Base-by-base conservation (phyloP, 345 rosid species). In the Rhodamnia rubescens region DNA sequence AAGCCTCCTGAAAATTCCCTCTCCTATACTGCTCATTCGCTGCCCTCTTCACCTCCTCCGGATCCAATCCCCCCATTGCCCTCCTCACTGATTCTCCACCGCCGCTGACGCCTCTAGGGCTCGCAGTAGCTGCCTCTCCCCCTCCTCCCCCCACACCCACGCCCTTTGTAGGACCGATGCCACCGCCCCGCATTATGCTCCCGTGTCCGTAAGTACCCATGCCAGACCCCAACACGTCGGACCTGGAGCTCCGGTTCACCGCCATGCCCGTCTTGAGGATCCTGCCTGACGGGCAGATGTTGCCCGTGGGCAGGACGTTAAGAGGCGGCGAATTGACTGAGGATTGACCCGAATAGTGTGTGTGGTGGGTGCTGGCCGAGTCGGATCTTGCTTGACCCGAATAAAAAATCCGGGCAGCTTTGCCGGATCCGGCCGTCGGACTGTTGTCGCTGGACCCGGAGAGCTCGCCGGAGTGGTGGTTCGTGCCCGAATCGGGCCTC, bases 171-270 rank as follows among this genome's bases (percentile, higher is more conserved):
- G 82, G 84, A 26, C 80, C 80, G 13, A 69, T 22, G 36, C 57
- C 87, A 4, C 93, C 94, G 16, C 96, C 96, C 56, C 94, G 94
- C 90, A 98, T 90, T 84, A 98, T 92, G 87, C 94, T 98, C 10
- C 99, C 99, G 52, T 95, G 97, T 6, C 99, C 99, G 54, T 98
- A 98, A 74, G 93, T 91, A 5, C 93, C 96, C 44, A 91, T 91
- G 16, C 98, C 96, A 7, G 98, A 92, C 82, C 96, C 96, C 86
- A 98, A 92, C 4, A 92, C 95, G 87, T 93, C 95, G 32, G 90
- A 82, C 87, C 92, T 94, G 24, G 95, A 83, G 74, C 88, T 87
- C 88, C 91, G 91, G 74, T 85, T 90, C 61, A 87, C 86, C 29
- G 87, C 88, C 93, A 93, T 91, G 47, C 97, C 95, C 22, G 95